A percentile compares a stretch with the other conserved stretches of the same genome.
phyloP scores from a whole-genome alignment of 2,329 filamentous ascomycete species.

The Samsoniella hepiali region DNA sequence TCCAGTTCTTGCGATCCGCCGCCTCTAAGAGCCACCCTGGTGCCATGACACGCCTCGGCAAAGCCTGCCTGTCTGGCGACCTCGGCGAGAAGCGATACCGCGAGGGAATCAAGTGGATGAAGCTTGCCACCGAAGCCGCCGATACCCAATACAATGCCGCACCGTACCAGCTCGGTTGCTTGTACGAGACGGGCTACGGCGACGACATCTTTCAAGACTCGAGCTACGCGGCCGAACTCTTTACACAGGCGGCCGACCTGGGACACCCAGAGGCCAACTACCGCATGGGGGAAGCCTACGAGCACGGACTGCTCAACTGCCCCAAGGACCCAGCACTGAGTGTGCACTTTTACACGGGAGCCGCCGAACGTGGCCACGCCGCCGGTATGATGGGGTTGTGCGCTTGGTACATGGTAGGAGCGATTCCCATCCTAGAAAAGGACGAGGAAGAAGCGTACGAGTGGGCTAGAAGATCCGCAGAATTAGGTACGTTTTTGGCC shows the following conservation, averaged over 20 bases:
- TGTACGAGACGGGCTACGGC: slow-evolving; percentile 92
- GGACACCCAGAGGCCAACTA: slow-evolving; percentile 84
- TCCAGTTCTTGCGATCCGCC: slow-evolving; percentile 86
- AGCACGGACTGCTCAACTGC: slow-evolving; percentile 83
- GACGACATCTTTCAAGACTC: slow-evolving; percentile 92
- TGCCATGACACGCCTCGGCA: slow-evolving; percentile 86
- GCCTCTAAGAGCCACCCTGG: slow-evolving; percentile 94
- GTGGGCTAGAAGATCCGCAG: slow-evolving; percentile 86
- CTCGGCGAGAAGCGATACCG: slow-evolving; percentile 83
- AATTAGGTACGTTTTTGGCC: slow-evolving; percentile 63
- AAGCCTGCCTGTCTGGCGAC: slow-evolving; percentile 85
- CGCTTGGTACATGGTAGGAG: slow-evolving; percentile 97
- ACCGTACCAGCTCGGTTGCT: slow-evolving; percentile 81
- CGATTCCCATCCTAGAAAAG: slow-evolving; percentile 85
- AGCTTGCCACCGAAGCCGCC: slow-evolving; percentile 84
- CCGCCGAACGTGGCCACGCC: slow-evolving; percentile 78
- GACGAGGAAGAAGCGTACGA: slow-evolving; percentile 96
- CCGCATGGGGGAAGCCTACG: slow-evolving; percentile 93
- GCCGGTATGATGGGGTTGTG: slow-evolving; percentile 97
- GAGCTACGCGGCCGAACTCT: slow-evolving; percentile 85
- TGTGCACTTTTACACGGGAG: slow-evolving; percentile 95
- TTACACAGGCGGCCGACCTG: slow-evolving; percentile 89
- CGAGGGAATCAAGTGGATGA: slow-evolving; percentile 95
- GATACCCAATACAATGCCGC: slow-evolving; percentile 90
- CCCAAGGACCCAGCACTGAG: slow-evolving; percentile 88